phyloP scores from a whole-genome alignment of 2,329 filamentous ascomycete species.

The Biscogniauxia marginata region DNA sequence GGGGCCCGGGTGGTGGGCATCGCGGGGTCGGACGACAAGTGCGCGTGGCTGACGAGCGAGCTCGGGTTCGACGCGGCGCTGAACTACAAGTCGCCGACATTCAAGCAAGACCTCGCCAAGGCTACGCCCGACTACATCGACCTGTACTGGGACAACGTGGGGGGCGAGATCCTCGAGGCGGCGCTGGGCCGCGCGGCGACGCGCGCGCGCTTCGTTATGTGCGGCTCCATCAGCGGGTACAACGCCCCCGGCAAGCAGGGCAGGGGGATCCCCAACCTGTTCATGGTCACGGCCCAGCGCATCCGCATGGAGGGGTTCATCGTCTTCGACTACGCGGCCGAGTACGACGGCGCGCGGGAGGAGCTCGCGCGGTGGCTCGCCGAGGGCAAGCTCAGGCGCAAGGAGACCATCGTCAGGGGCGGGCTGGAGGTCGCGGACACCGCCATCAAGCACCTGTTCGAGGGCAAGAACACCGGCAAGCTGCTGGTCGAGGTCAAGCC shows the following conservation, averaged over 20 bases:
- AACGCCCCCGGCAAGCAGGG: slow-evolving; percentile 57
- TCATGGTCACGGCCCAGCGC: slow-evolving; percentile 37
- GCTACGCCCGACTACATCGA: slow-evolving; percentile 55
- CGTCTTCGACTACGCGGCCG: slow-evolving; percentile 63
- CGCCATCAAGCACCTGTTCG: slow-evolving; percentile 62
- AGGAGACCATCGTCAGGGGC: slow-evolving; percentile 70
- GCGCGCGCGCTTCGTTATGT: slow-evolving; percentile 67
- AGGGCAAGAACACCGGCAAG: slow-evolving; percentile 70
- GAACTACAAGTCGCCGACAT: slow-evolving; percentile 58
- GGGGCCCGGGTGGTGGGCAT: slow-evolving; percentile 63
- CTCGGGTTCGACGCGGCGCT: slow-evolving; percentile 59
- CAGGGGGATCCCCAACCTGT: slow-evolving; percentile 39
- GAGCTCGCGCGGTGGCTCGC: slow-evolving; percentile 66
- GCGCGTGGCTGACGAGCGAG: slow-evolving; percentile 52
- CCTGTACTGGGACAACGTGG: slow-evolving; percentile 67
- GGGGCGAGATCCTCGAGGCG: slow-evolving; percentile 67
- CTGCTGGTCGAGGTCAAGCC: slow-evolving; percentile 55
- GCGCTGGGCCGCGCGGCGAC: slow-evolving; percentile 62
- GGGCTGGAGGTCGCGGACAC: slow-evolving; percentile 63
- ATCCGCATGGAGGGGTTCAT: slow-evolving; percentile 71
- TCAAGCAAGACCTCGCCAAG: slow-evolving; percentile 49
- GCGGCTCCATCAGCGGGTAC: slow-evolving; percentile 69
- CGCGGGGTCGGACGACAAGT: slow-evolving; percentile 67
- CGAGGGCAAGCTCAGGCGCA: slow-evolving; percentile 69
- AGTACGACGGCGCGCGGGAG: slow-evolving; percentile 56